Base-by-base conservation (phyloP, 148 eudicot genomes). In the Arctostaphylos glauca region DNA sequence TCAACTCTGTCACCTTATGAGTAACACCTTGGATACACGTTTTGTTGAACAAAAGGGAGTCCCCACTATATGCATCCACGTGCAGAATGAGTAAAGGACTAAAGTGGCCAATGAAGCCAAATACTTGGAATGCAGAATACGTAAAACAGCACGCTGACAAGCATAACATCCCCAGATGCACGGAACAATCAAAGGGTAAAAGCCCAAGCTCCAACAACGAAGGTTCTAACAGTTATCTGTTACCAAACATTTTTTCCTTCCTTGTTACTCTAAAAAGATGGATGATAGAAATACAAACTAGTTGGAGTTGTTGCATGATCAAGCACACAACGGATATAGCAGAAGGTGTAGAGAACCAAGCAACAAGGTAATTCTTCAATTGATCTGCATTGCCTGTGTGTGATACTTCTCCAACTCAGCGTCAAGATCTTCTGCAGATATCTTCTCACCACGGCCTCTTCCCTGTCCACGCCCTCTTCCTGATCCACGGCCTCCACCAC, bases 391-490 rank as follows among this genome's bases (percentile, higher is more conserved):
- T 41, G 92, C 90, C 82, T 87, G 91, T 52, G 93, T 80, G 83
- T 94, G 98, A 83, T 95, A 95, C 83, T 95, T 95, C 83, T 92
- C 98, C 83, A 95, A 89, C 71, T 95, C 98, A 60, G 98, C 98
- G 87, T 94, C 98, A 83, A 95, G 92, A 81, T 94, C 98, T 68
- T 95, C 96, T 12, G 91, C 91, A 78, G 98, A 94, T 78, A 94
- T 82, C 78, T 95, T 95, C 84, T 95, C 96, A 75, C 81, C 89
- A 9, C 88, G 91, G 58, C 88, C 88, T 82, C 93, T 86, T 80
- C 97, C 92, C 60, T 88, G 81, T 55, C 98, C 92, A 74, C 90
- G 87, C 12, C 92, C 93, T 44, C 91, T 89, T 10, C 98, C 90
- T 78, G 79, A 82, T 82, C 93, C 90, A 53, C 91, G 90, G 46